Evolutionary conservation across 768 basidiomycete genomes (phyloP), one percentile per base, ranked within the genome.

Genomic region (Agrocybe praecox): DNA sequence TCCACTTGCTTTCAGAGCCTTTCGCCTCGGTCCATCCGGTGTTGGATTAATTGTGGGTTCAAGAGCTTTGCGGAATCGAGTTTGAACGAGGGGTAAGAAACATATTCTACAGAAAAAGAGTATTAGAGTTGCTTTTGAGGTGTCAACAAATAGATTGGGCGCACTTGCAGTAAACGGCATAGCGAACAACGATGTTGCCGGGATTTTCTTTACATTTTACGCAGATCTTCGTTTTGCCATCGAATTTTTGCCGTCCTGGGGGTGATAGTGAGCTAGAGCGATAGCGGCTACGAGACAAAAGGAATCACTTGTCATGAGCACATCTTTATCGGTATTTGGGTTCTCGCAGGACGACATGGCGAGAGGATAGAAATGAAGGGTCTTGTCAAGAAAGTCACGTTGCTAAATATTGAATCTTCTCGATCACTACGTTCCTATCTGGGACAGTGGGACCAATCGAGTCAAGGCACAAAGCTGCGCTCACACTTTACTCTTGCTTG

Each of bases 121-220:
- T 26, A 36, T 23, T 29, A 36, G 11, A 55, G 33, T 26, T 15
- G 32, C 5, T 29, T 29, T 5, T 5, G 26, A 29, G 54, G 36
- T 9, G 18, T 5, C 29, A 21, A 43, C 2, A 22, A 8, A 19
- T 47, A 44, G 29, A 47, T 33, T 21, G 36, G 56, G 60, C 79
- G 63, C 64, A 91, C 91, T 85, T 90, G 89, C 92, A 94, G 66
- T 93, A 94, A 18, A 90, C 88, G 14, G 88, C 85, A 67, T 93
- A 89, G 42, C 90, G 80, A 53, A 92, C 84, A 47, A 92, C 85
- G 24, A 92, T 74, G 51, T 85, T 89, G 21, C 89, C 92, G 7
- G 53, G 60, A 22, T 79, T 80, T 26, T 70, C 73, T 67, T 90
- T 92, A 71, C 92, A 94, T 64, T 86, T 88, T n/a, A 90, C 78